These are phyloP conservation scores for Macrocybe gigantea DNA, from an alignment of 768 basidiomycete species.

Conservation along the genomic window DNA sequence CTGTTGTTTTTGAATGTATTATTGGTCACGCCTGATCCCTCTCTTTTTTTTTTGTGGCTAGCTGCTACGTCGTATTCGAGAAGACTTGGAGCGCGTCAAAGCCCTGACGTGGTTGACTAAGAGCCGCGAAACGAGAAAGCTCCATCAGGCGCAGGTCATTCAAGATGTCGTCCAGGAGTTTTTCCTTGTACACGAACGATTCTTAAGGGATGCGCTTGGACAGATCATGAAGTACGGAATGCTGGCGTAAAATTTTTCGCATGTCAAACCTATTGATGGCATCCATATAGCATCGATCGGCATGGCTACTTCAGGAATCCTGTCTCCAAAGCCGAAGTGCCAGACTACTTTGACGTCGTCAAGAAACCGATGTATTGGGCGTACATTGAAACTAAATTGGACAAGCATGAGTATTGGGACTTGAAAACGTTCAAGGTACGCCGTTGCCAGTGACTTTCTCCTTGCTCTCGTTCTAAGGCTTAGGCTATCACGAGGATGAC, in stretches of 20 bases:
- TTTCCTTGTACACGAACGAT: constrained; percentile 62
- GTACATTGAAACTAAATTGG: constrained; percentile 75
- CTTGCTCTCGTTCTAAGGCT: neutral
- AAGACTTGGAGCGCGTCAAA: constrained; percentile 72
- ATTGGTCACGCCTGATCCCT: neutral
- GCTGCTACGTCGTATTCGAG: constrained; percentile 58
- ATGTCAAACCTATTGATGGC: constrained; percentile 4
- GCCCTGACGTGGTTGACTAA: constrained; percentile 60
- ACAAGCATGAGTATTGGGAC: constrained; percentile 79
- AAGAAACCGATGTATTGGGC: constrained; percentile 86
- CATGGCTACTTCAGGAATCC: constrained; percentile 77
- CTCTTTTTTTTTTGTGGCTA: constrained; percentile 10
- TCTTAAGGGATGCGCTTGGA: constrained; percentile 61
- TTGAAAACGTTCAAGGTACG: constrained; percentile 65
- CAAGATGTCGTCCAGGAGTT: constrained; percentile 56
- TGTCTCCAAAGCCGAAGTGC: constrained; percentile 71
- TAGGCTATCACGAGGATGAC: constrained; percentile 49
- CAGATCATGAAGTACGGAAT: constrained; percentile 60
- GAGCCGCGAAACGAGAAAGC: constrained; percentile 80
- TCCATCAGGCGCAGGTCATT: constrained; percentile 59
- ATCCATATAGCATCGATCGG: constrained; percentile 54
- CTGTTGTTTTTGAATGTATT: neutral
- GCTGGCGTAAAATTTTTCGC: neutral
- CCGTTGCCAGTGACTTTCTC: neutral
- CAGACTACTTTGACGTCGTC: constrained; percentile 89